phyloP scores from a whole-genome alignment of 768 basidiomycete species.

The Tulasnella sp. region DNA sequence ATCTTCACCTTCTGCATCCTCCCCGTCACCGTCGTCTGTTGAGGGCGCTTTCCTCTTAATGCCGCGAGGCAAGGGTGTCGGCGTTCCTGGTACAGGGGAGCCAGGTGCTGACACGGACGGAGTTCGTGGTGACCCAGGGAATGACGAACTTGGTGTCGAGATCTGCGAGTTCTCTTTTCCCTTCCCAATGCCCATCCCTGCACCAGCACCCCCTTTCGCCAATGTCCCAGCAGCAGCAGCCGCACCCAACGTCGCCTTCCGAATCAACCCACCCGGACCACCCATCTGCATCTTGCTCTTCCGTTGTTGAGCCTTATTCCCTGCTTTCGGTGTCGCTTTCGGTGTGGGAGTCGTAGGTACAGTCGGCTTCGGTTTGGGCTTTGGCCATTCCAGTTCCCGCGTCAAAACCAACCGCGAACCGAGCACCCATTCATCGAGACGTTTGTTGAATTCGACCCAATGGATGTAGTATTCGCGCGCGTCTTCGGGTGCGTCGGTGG shows the following conservation, averaged over 20 bases:
- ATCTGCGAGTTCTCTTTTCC: no score
- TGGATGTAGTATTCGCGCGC: slow-evolving; percentile 94
- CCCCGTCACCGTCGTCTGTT: slow-evolving; percentile 54
- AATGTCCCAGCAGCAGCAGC: slow-evolving; percentile 23
- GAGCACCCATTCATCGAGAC: slow-evolving; percentile 93
- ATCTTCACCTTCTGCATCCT: slow-evolving; percentile 57
- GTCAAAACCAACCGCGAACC: slow-evolving; percentile 75
- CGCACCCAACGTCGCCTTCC: slow-evolving; percentile 33
- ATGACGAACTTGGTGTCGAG: neutral
- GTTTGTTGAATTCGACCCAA: slow-evolving; percentile 99
- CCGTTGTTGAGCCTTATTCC: neutral
- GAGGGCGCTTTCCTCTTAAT: slow-evolving; percentile 59
- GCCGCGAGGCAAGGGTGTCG: slow-evolving; percentile 30
- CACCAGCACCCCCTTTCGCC: slow-evolving; percentile 5
- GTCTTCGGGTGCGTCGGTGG: slow-evolving; percentile 53
- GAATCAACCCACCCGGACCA: slow-evolving; percentile 20
- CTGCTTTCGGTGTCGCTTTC: slow-evolving; percentile 12
- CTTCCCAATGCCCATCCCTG: slow-evolving; percentile 11
- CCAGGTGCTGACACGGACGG: neutral
- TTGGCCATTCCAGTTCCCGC: slow-evolving; percentile 91
- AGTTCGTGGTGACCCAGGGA: neutral
- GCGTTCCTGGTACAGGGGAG: slow-evolving; percentile 46
- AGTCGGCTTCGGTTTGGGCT: slow-evolving; percentile 54
- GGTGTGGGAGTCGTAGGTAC: slow-evolving; percentile 18
- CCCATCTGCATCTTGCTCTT: neutral